Evolutionary conservation across 345 rosid genomes (phyloP).

Genomic region (Excoecaria agallocha): DNA sequence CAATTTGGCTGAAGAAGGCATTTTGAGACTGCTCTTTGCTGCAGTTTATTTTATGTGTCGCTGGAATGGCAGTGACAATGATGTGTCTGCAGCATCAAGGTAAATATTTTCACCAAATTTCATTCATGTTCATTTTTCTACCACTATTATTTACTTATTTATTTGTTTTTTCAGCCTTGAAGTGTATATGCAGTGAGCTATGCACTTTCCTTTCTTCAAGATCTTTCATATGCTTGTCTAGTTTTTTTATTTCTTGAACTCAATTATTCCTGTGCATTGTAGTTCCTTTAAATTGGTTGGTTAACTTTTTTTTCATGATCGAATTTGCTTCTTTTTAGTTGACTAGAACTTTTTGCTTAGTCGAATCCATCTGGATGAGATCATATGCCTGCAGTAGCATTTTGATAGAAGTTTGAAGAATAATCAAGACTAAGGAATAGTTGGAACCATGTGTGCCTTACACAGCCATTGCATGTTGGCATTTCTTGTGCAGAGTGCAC

Average conservation of each 20-base stretch:
- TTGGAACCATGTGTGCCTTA: background rate
- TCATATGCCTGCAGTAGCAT: background rate
- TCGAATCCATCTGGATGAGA: background rate
- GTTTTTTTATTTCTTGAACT: background rate
- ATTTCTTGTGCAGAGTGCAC: background rate
- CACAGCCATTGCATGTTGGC: background rate
- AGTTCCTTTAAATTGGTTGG: background rate
- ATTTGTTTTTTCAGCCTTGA: background rate
- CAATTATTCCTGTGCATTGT: background rate
- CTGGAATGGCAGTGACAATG: conserved; percentile 64
- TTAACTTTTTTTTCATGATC: background rate
- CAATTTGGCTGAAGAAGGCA: conserved; percentile 84
- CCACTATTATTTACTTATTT: too few relatives aligned
- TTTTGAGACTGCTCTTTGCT: conserved; percentile 76
- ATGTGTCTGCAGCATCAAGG: conserved; percentile 84
- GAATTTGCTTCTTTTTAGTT: background rate
- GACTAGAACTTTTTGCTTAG: background rate
- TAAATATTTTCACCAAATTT: conserved; percentile 25
- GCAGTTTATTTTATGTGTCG: conserved; percentile 69
- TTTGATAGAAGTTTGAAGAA: background rate
- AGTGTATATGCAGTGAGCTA: background rate
- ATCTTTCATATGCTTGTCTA: background rate
- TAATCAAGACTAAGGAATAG: background rate
- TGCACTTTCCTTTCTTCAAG: too few relatives aligned
- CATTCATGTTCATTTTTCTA: background rate